Conservation (phyloP, 2,329 filamentous ascomycete genomes). For the Epichloe uncinata region DNA sequence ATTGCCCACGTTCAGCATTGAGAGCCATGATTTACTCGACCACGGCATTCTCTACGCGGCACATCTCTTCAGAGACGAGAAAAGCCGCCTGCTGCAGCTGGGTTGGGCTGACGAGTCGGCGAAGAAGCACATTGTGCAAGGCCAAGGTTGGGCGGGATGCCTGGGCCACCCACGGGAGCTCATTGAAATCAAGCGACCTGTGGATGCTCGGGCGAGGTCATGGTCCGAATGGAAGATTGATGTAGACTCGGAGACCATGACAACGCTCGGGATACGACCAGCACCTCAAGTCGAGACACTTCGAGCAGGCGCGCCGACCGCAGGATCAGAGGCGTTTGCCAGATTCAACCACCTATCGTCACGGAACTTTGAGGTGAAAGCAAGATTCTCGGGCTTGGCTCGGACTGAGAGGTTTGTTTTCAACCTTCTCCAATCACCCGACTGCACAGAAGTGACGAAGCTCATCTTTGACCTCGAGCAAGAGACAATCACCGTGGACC, state of each 20-base stretch:
- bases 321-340: background rate
- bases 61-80: slow-evolving; percentile 11
- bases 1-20: slow-evolving; percentile 4
- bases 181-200: slow-evolving; percentile 1
- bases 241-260: slow-evolving; percentile 4
- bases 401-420: slow-evolving; percentile 5
- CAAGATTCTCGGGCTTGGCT: slow-evolving; percentile 1
- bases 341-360: slow-evolving; percentile 1
- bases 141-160: slow-evolving; percentile 9
- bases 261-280: slow-evolving; percentile 9
- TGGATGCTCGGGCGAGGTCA: background rate
- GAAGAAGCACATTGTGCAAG: slow-evolving; percentile 4
- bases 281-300: slow-evolving; percentile 6
- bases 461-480: slow-evolving; percentile 8
- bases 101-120: slow-evolving; percentile 10
- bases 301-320: background rate
- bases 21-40: slow-evolving; percentile 8
- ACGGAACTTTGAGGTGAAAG: slow-evolving; percentile 4
- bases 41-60: slow-evolving; percentile 12
- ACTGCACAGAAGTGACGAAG: slow-evolving; percentile 6
- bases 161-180: slow-evolving; percentile 9
- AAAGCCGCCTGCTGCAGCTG: slow-evolving; percentile 8
- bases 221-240: slow-evolving; percentile 8
- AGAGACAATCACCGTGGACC: slow-evolving; percentile 9
- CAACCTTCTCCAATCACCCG: slow-evolving; percentile 4